Percentiles rank a stretch among this genome's conserved stretches.
phyloP scores from a whole-genome alignment of 2,329 filamentous ascomycete genomes.

The Emergomyces pasteurianus region DNA sequence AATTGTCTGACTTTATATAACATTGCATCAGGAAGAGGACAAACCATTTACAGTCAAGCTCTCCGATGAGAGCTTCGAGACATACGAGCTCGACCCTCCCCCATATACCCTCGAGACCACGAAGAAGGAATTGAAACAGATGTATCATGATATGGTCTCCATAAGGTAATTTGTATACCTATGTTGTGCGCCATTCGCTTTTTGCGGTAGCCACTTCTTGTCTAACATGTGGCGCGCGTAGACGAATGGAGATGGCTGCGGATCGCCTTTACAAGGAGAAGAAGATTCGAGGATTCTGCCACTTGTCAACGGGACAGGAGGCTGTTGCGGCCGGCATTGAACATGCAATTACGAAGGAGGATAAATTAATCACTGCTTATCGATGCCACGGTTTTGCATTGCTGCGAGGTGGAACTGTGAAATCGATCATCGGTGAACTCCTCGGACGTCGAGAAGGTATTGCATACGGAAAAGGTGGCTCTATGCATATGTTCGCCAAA shows the following conservation, averaged over 20 bases:
- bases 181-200: not conserved
- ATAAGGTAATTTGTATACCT: conserved; percentile 58
- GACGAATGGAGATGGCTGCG: conserved; percentile 99
- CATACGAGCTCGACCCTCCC: conserved; percentile 95
- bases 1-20: conserved; percentile 3
- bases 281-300: conserved; percentile 99
- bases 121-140: conserved; percentile 97
- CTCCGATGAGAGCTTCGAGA: conserved; percentile 98
- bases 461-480: conserved; percentile 96
- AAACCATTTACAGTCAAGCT: conserved; percentile 85
- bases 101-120: conserved; percentile 85
- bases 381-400: conserved; percentile 96
- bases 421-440: conserved; percentile 90
- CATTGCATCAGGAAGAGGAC: conserved; percentile 62
- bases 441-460: conserved; percentile 93
- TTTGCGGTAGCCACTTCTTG: not conserved
- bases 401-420: conserved; percentile 86
- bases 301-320: conserved; percentile 95
- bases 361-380: conserved; percentile 96
- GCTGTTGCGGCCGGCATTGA: conserved; percentile 95
- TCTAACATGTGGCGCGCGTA: conserved; percentile 26
- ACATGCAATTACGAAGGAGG: conserved; percentile 79
- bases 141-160: conserved; percentile 96
- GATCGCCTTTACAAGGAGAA: conserved; percentile 99
- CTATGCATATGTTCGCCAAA: conserved; percentile 99